Evolutionary conservation across 1,139 yeast genomes (phyloP).

Genomic region (Neolecta irregularis): DNA sequence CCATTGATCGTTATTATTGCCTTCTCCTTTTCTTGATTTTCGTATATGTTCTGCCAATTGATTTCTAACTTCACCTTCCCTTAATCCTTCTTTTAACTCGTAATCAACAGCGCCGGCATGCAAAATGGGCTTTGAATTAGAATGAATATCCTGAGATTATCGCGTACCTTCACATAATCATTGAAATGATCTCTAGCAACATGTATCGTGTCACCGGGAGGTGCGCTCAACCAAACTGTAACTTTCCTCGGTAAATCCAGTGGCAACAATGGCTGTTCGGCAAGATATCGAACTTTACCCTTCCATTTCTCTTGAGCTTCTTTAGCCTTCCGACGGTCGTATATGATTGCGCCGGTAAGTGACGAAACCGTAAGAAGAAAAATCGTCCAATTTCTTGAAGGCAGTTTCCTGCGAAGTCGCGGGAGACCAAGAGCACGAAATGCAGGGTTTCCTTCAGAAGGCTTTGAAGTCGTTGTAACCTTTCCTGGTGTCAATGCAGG

Average conservation of each 20-base stretch:
- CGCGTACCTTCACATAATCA: constrained; percentile 45
- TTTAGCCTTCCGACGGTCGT: constrained; percentile 63
- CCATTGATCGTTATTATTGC: constrained; percentile 10
- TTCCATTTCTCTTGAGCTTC: constrained; percentile 53
- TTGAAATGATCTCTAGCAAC: constrained; percentile 61
- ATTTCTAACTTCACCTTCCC: constrained; percentile 79
- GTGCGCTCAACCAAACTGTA: constrained; percentile 80
- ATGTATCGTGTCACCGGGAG: constrained; percentile 83
- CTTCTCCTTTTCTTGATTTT: constrained; percentile 34
- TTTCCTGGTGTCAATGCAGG: too few species aligned
- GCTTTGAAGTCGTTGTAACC: too few species aligned
- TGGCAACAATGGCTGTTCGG: constrained; percentile 28
- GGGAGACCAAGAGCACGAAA: too few species aligned
- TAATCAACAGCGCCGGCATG: constrained; percentile 79
- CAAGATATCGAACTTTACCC: constrained; percentile 38
- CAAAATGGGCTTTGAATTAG: constrained; percentile 52
- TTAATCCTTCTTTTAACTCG: constrained; percentile 52
- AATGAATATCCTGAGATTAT: not conserved
- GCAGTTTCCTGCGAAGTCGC: too few species aligned
- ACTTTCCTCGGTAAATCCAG: constrained; percentile 56
- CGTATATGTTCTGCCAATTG: constrained; percentile 74
- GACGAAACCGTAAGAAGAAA: constrained; percentile 62
- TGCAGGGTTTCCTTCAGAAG: too few species aligned
- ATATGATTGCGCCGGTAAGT: constrained; percentile 55
- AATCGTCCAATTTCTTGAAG: constrained; percentile 85